A percentile compares a stretch with the other conserved stretches of the same genome.
Conservation (phyloP, 192 early-diverging fungal genomes). For the Thamnidium elegans region DNA sequence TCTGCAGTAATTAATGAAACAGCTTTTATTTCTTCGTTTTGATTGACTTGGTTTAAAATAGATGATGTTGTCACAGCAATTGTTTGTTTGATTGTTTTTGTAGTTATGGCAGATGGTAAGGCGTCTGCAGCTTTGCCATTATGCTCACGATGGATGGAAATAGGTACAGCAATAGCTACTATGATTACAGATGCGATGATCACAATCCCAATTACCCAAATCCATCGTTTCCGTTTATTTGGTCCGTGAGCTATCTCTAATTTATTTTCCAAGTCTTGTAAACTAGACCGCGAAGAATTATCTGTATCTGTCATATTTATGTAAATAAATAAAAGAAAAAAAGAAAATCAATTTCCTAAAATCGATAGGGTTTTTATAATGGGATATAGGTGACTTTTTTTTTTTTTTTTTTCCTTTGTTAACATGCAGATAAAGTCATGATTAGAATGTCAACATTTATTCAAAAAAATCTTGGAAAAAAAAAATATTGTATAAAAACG, state of each 20-base stretch:
- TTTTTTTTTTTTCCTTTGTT: not conserved
- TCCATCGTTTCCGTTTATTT: not conserved
- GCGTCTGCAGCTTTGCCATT: not conserved
- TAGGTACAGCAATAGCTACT: slow-evolving; percentile 9
- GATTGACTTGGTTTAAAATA: not conserved
- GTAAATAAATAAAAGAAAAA: slow-evolving; percentile 4
- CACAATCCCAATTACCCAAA: not conserved
- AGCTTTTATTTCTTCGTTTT: not conserved
- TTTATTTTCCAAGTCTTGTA: slow-evolving; percentile 5
- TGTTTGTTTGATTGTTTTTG: not conserved
- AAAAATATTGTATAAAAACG: not conserved
- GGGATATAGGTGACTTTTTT: not conserved
- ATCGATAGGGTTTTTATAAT: too few species aligned
- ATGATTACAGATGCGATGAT: slow-evolving; percentile 1
- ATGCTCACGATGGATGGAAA: not conserved
- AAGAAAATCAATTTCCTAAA: not conserved
- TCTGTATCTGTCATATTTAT: not conserved
- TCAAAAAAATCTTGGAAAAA: not conserved
- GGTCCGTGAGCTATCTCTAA: too few species aligned
- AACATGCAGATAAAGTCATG: slow-evolving; percentile 8
- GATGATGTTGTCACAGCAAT: slow-evolving; percentile 3
- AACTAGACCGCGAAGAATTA: not conserved
- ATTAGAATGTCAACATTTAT: not conserved
- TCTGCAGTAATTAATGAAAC: too few species aligned
- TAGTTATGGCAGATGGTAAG: not conserved